Percentiles rank a stretch among this genome's conserved stretches.
Conservation (phyloP, 192 early-diverging fungal genomes). For the Neocallimastix lanati region DNA sequence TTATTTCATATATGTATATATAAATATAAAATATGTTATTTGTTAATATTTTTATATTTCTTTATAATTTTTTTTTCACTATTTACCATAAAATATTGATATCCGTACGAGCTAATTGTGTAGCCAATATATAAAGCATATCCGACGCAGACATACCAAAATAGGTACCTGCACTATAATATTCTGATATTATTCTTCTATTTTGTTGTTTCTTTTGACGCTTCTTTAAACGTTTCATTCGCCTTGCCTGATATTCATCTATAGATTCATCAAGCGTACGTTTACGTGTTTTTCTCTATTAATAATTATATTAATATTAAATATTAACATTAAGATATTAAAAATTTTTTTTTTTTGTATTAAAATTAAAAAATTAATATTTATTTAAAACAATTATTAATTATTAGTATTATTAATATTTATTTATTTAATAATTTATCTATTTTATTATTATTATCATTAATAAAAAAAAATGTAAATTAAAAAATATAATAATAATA, state of each 20-base stretch:
- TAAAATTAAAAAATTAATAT: too few relatives aligned
- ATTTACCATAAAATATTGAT: conserved; percentile 10
- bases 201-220: conserved; percentile 1
- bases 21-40: too few relatives aligned
- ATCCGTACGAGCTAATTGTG: conserved; percentile 44
- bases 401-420: neutral
- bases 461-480: too few relatives aligned
- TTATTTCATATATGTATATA: too few relatives aligned
- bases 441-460: conserved; percentile 21
- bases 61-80: too few relatives aligned
- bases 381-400: too few relatives aligned
- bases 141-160: conserved; percentile 55
- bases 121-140: conserved; percentile 50
- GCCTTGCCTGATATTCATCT: neutral
- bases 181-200: conserved; percentile 40
- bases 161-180: conserved; percentile 65
- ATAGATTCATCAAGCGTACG: neutral
- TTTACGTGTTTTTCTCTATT: neutral
- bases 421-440: neutral
- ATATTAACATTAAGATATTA: too few relatives aligned
- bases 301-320: too few relatives aligned
- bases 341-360: too few relatives aligned
- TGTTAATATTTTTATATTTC: too few relatives aligned
- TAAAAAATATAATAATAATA: too few relatives aligned
- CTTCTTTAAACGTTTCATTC: neutral